These are phyloP conservation scores for Candida pseudofarinosa DNA, from an alignment of 805 yeast genomes.

Conservation along the genomic window DNA sequence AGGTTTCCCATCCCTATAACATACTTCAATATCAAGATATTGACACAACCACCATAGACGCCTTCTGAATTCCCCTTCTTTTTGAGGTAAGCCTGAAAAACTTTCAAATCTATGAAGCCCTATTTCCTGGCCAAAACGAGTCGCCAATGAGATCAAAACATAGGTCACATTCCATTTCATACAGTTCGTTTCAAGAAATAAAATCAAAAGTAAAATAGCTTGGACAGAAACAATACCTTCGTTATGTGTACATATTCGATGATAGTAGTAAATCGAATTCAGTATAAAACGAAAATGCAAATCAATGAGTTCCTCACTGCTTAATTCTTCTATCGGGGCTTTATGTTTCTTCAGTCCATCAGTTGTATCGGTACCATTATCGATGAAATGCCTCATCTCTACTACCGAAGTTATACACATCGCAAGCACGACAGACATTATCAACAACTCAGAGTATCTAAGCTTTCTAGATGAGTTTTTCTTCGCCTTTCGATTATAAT, in stretches of 20 bases:
- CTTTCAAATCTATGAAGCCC: slow-evolving; percentile 24
- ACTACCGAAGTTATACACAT: slow-evolving; percentile 16
- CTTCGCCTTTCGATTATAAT: slow-evolving; percentile 11
- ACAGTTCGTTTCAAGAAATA: slow-evolving; percentile 27
- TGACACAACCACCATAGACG: slow-evolving; percentile 30
- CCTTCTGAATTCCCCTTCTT: slow-evolving; percentile 14
- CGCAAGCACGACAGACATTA: slow-evolving; percentile 27
- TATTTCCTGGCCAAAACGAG: slow-evolving; percentile 27
- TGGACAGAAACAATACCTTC: slow-evolving; percentile 49
- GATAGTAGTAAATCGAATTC: slow-evolving; percentile 46
- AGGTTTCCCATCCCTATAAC: slow-evolving; percentile 28
- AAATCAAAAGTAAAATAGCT: slow-evolving; percentile 44
- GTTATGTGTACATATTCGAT: slow-evolving; percentile 41
- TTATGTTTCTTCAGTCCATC: slow-evolving; percentile 7
- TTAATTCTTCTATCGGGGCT: slow-evolving; percentile 3
- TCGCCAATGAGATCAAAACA: slow-evolving; percentile 28
- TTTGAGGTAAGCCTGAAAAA: slow-evolving; percentile 7
- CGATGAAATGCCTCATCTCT: slow-evolving; percentile 5
- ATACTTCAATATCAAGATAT: slow-evolving; percentile 21
- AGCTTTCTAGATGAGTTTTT: slow-evolving; percentile 9
- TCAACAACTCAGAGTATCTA: slow-evolving; percentile 24
- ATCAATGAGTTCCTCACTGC: slow-evolving; percentile 9
- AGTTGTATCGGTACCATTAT: neutral
- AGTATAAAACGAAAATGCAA: slow-evolving; percentile 15
- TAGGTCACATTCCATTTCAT: slow-evolving; percentile 25